phyloP scores from a whole-genome alignment of 306 rosid species.

The Aeschynomene evenia region DNA sequence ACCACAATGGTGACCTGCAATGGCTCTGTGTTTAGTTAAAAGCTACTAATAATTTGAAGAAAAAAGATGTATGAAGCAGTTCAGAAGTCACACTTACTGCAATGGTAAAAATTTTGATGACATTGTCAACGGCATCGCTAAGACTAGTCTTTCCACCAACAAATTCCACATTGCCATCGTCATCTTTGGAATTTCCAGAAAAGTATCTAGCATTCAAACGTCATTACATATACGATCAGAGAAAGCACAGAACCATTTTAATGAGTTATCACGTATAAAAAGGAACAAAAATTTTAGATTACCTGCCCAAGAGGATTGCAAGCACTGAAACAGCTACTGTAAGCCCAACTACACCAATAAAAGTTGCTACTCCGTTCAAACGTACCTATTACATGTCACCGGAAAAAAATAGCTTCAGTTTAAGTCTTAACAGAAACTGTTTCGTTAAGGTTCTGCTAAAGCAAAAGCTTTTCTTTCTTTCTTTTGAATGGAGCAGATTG shows the following conservation, averaged over 20 bases:
- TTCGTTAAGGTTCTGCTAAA: conserved; percentile 6
- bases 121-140: conserved; percentile 57
- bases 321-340: conserved; percentile 79
- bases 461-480: conserved; percentile 25
- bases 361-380: conserved; percentile 97
- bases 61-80: not conserved
- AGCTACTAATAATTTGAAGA: not conserved
- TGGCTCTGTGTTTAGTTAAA: conserved; percentile 41
- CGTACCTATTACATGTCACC: conserved; percentile 69
- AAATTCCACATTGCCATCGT: conserved; percentile 51
- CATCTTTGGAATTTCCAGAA: conserved; percentile 57
- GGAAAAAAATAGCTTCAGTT: conserved; percentile 20
- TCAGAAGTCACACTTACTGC: conserved; percentile 68
- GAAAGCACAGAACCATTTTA: conserved; percentile 7
- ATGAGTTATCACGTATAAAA: not conserved
- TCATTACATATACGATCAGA: conserved; percentile 31
- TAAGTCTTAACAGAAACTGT: conserved; percentile 17
- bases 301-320: conserved; percentile 82
- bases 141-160: conserved; percentile 52
- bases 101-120: conserved; percentile 79
- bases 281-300: conserved; percentile 20
- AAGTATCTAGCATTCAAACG: conserved; percentile 65
- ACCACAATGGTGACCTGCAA: conserved; percentile 98
- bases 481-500: conserved; percentile 17
- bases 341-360: conserved; percentile 94